These are phyloP conservation scores for Fusarium cicatricum DNA, from an alignment of 2,329 filamentous ascomycete species.

Conservation along the genomic window DNA sequence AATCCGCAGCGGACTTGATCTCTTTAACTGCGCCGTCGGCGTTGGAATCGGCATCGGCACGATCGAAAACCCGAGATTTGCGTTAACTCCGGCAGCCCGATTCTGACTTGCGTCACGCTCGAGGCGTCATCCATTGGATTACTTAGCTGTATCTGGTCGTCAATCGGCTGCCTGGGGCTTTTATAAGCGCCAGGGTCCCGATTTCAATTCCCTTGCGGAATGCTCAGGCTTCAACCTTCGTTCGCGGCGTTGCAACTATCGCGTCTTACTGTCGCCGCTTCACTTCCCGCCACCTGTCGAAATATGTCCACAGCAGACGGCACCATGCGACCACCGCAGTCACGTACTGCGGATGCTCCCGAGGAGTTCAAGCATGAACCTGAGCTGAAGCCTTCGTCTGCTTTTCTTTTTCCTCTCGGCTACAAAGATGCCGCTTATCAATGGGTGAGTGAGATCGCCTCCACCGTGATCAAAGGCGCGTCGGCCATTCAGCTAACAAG, in stretches of 20 bases:
- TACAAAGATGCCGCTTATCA: constrained; percentile 93
- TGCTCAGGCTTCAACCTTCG: constrained; percentile 55
- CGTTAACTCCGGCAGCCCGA: constrained; percentile 39
- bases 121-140: constrained; percentile 40
- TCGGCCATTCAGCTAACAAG: neutral
- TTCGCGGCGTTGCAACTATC: constrained; percentile 53
- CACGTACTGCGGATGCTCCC: constrained; percentile 32
- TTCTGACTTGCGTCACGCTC: constrained; percentile 21
- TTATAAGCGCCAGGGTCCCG: constrained; percentile 32
- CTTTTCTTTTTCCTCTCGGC: constrained; percentile 78
- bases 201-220: constrained; percentile 45
- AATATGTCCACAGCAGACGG: constrained; percentile 48
- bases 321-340: constrained; percentile 36
- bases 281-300: constrained; percentile 37
- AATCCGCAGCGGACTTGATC: constrained; percentile 31
- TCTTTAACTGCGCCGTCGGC: constrained; percentile 14
- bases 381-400: constrained; percentile 42
- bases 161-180: constrained; percentile 33
- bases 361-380: constrained; percentile 41
- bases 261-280: constrained; percentile 49
- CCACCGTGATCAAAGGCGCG: neutral
- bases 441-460: constrained; percentile 71
- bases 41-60: constrained; percentile 31
- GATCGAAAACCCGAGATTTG: constrained; percentile 33
- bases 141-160: neutral